Conservation (phyloP, 2,329 filamentous ascomycete species). For the Ampelomyces quisqualis region DNA sequence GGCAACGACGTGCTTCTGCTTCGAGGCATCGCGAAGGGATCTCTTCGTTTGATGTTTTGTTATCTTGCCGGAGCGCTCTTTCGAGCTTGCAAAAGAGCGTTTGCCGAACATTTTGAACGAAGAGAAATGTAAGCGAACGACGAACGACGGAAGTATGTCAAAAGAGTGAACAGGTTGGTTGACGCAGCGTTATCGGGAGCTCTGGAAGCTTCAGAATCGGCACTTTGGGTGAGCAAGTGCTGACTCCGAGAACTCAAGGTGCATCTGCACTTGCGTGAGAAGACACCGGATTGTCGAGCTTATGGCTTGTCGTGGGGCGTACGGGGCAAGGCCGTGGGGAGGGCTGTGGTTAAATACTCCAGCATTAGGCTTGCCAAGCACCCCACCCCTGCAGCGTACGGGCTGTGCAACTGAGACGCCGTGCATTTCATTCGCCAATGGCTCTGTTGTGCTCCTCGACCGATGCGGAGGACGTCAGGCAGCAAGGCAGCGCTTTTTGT, state of each 20-base stretch:
- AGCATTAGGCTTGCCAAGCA: constrained; percentile 28
- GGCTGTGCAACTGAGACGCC: constrained; percentile 30
- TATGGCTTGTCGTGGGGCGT: constrained; percentile 45
- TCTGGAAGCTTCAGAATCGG: constrained; percentile 54
- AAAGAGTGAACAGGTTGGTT: constrained; percentile 53
- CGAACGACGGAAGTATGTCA: constrained; percentile 47
- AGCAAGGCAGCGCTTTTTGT: constrained; percentile 21
- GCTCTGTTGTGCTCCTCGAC: constrained; percentile 14
- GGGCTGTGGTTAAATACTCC: constrained; percentile 33
- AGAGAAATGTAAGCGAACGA: constrained; percentile 45
- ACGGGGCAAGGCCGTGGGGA: constrained; percentile 27
- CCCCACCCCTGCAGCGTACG: constrained; percentile 27
- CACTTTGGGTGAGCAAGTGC: constrained; percentile 40
- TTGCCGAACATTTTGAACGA: constrained; percentile 74
- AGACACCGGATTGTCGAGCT: constrained; percentile 45
- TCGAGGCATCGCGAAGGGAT: constrained; percentile 74
- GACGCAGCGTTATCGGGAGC: constrained; percentile 54
- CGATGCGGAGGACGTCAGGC: constrained; percentile 20
- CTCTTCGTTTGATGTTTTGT: constrained; percentile 72
- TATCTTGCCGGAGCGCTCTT: constrained; percentile 86
- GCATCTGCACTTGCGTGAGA: constrained; percentile 40
- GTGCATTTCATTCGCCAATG: constrained; percentile 32
- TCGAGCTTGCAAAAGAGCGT: constrained; percentile 75
- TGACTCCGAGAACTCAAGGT: constrained; percentile 43
- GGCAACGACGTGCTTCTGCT: constrained; percentile 65